Evolutionary conservation across 116 monocot species (phyloP).

Genomic region (Papilionanthe hybrid): DNA sequence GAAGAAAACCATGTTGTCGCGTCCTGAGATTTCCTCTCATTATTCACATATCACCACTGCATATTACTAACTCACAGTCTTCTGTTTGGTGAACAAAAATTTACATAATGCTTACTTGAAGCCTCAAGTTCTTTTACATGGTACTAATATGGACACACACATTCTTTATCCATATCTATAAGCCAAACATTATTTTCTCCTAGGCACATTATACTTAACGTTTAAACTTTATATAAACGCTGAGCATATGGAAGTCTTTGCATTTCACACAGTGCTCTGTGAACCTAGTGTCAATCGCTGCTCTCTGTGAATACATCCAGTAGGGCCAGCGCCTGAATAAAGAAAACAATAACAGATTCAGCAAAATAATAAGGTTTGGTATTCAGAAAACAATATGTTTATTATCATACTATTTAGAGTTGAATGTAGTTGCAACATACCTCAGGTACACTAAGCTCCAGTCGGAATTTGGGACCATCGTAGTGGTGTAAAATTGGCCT

Average conservation of each 20-base stretch:
- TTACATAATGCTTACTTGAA: constrained; percentile 1
- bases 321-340: constrained; percentile 36
- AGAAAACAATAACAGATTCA: constrained; percentile 1
- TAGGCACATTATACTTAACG: neutral
- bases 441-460: constrained; percentile 50
- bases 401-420: neutral
- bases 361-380: neutral
- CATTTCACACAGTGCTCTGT: neutral
- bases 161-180: neutral
- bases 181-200: neutral
- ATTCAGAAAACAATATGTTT: neutral
- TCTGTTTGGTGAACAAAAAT: neutral
- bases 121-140: neutral
- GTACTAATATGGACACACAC: neutral
- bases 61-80: neutral
- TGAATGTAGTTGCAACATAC: constrained; percentile 7
- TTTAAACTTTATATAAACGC: neutral
- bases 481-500: constrained; percentile 55
- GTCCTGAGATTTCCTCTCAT: neutral
- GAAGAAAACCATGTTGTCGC: too few species aligned
- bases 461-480: constrained; percentile 56
- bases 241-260: neutral
- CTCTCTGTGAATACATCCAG: constrained; percentile 46
- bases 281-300: constrained; percentile 4
- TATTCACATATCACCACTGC: neutral